phyloP scores from a whole-genome alignment of 129 eudicot species.

The Artemisia argyi region DNA sequence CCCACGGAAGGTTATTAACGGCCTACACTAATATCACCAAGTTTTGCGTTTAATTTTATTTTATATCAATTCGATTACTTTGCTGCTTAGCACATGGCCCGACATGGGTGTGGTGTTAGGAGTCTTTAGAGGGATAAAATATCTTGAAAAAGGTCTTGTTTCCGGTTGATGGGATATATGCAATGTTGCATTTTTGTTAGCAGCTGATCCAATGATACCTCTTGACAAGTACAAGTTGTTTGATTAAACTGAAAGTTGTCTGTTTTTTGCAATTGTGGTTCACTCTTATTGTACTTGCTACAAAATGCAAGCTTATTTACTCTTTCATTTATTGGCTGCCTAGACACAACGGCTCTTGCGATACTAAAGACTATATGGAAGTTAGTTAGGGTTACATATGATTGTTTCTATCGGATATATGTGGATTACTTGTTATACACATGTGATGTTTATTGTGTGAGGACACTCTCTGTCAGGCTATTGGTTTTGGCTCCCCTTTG shows the following conservation, averaged over 20 bases:
- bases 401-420: no score
- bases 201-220: constrained; percentile 8
- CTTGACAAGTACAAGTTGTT: constrained; percentile 1
- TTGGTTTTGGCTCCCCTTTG: no score
- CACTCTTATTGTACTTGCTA: no score
- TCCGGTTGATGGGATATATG: constrained; percentile 14
- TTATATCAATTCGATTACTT: constrained; percentile 3
- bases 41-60: neutral
- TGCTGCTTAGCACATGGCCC: neutral
- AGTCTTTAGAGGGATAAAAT: constrained; percentile 1
- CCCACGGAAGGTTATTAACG: constrained; percentile 68
- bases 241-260: neutral
- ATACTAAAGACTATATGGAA: neutral
- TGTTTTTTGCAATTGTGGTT: neutral
- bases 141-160: neutral
- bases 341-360: neutral
- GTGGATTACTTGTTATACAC: no score
- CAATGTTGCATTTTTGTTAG: constrained; percentile 22
- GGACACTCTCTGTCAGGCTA: no score
- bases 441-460: no score
- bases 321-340: neutral
- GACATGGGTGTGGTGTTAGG: neutral
- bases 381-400: neutral
- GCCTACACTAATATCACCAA: constrained; percentile 32
- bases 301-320: no score